Evolutionary conservation across 257 asterid genomes (phyloP), one percentile per base, ranked within the genome.

Genomic region (Ocimum tenuiflorum): DNA sequence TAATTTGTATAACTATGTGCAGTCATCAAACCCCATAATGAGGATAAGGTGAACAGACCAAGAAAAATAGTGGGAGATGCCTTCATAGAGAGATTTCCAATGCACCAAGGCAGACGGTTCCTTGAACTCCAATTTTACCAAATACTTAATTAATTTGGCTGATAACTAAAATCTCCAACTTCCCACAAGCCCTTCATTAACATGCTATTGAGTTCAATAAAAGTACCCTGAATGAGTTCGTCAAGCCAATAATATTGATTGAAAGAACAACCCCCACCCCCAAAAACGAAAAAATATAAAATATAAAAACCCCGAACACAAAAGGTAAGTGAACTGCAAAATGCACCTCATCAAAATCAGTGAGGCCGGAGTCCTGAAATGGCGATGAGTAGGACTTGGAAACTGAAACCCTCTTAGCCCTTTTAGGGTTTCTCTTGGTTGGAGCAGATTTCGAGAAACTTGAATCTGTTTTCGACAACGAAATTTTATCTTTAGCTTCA

Each of bases 261-360:
- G n/a, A n/a, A n/a, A n/a, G n/a, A n/a, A n/a, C n/a, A n/a, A n/a
- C n/a, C n/a, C n/a, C n/a, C n/a, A n/a, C n/a, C n/a, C n/a, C n/a
- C n/a, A n/a, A n/a, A n/a, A n/a, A n/a, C n/a, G n/a, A n/a, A n/a
- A n/a, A n/a, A n/a, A n/a, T n/a, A n/a, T n/a, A n/a, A n/a, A n/a
- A n/a, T n/a, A n/a, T n/a, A n/a, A n/a, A n/a, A n/a, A n/a, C n/a
- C n/a, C n/a, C n/a, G n/a, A n/a, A n/a, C n/a, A n/a, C n/a, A n/a
- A n/a, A n/a, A n/a, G n/a, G n/a, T n/a, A 27, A 27, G 31, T 27
- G 31, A 27, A 27, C 31, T 31, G 50, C 13, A 60, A 15, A 64
- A 61, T 55, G 49, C 46, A 83, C 89, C 89, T 80, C 81, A 33
- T 82, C 87, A 66, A 91, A 91, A 53, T 64, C 88, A 72, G 48